A percentile compares a stretch with the other conserved stretches of the same genome.
Conservation (phyloP, 805 yeast genomes). For the Saccharomycopsis fodiens region DNA sequence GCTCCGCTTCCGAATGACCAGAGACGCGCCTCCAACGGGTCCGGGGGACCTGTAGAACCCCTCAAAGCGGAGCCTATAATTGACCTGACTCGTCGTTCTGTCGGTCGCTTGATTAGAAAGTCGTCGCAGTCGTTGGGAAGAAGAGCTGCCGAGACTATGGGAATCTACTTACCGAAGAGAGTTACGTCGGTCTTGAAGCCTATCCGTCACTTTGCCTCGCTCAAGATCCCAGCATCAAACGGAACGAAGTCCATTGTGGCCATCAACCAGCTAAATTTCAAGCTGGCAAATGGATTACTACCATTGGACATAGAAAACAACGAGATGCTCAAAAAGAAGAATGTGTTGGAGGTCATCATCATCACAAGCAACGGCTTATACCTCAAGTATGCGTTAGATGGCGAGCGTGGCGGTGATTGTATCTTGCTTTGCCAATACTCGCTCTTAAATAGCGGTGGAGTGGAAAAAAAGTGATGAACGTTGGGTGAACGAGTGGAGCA, state of each 20-base stretch:
- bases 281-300: constrained; percentile 19
- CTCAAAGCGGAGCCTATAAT: constrained; percentile 49
- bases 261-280: constrained; percentile 25
- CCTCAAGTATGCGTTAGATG: constrained; percentile 73
- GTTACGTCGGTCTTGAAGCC: constrained; percentile 83
- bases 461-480: background rate
- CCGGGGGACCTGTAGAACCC: too few species aligned
- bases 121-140: constrained; percentile 74
- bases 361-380: constrained; percentile 78
- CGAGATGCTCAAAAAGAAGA: constrained; percentile 24
- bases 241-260: constrained; percentile 43
- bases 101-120: constrained; percentile 66
- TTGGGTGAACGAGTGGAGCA: background rate
- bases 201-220: constrained; percentile 82
- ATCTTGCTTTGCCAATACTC: constrained; percentile 66
- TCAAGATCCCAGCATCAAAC: constrained; percentile 55
- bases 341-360: constrained; percentile 46
- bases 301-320: constrained; percentile 24
- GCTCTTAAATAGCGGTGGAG: constrained; percentile 24
- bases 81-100: constrained; percentile 62
- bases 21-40: background rate
- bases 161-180: constrained; percentile 75
- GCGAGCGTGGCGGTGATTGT: constrained; percentile 92
- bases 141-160: constrained; percentile 81
- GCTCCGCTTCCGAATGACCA: background rate